These are phyloP conservation scores for Perilla frutescens DNA, from an alignment of 257 asterid species.

Conservation along the genomic window DNA sequence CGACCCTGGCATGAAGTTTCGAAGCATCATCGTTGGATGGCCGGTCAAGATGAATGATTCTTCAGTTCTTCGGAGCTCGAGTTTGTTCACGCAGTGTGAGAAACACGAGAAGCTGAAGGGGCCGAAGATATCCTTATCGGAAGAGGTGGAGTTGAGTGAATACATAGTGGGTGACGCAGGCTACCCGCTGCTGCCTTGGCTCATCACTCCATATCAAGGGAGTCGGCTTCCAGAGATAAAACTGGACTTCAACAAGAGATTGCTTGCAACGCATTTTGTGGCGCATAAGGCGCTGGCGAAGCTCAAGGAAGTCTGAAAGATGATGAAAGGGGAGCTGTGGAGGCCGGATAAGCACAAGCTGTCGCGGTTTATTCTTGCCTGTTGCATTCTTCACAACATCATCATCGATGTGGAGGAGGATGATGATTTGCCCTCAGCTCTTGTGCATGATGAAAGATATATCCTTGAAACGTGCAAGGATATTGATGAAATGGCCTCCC, in stretches of 20 bases:
- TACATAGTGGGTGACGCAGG: slow-evolving; percentile 74
- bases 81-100: slow-evolving; percentile 54
- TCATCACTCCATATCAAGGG: slow-evolving; percentile 74
- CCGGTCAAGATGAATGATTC: slow-evolving; percentile 71
- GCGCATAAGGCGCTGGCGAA: slow-evolving; percentile 66
- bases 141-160: slow-evolving; percentile 54
- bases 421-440: slow-evolving; percentile 36
- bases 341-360: slow-evolving; percentile 86
- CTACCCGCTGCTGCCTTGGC: slow-evolving; percentile 80
- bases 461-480: slow-evolving; percentile 49
- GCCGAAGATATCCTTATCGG: slow-evolving; percentile 30
- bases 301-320: slow-evolving; percentile 80
- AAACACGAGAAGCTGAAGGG: slow-evolving; percentile 58
- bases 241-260: slow-evolving; percentile 59
- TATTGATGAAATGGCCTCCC: slow-evolving; percentile 48
- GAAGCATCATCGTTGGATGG: slow-evolving; percentile 62
- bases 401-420: slow-evolving; percentile 78
- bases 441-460: slow-evolving; percentile 63
- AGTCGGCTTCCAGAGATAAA: slow-evolving; percentile 47
- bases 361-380: slow-evolving; percentile 74
- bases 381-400: slow-evolving; percentile 87
- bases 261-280: slow-evolving; percentile 51
- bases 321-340: slow-evolving; percentile 83
- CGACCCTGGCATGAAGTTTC: slow-evolving; percentile 73
- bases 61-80: slow-evolving; percentile 58